Evolutionary conservation across 176 grass and related monocot species (phyloP).

Genomic region (Eleusine coracana): DNA sequence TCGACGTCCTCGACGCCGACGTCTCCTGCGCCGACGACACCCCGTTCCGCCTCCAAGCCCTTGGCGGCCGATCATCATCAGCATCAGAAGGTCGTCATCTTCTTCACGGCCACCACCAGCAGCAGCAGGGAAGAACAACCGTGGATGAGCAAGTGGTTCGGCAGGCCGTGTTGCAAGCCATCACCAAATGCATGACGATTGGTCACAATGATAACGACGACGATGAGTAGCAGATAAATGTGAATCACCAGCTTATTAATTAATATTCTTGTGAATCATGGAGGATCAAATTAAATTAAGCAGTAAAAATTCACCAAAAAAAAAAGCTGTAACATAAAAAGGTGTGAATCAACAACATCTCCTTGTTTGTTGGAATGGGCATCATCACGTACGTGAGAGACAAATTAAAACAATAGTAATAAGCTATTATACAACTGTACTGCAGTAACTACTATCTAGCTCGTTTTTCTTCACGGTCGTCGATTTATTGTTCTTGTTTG

Average conservation of each 20-base stretch:
- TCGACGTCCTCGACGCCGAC: constrained; percentile 63
- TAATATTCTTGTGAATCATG: too few species aligned
- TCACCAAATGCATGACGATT: constrained; percentile 50
- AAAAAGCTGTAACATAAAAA: background rate
- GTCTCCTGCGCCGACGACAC: constrained; percentile 45
- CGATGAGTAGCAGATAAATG: background rate
- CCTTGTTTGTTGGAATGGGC: background rate
- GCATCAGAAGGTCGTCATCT: background rate
- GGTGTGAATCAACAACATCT: background rate
- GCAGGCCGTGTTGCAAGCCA: constrained; percentile 58
- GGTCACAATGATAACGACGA: constrained; percentile 20
- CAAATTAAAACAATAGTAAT: background rate
- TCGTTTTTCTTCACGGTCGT: background rate
- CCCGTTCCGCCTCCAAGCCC: constrained; percentile 49
- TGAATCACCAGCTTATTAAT: background rate
- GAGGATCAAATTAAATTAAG: too few species aligned
- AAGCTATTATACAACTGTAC: background rate
- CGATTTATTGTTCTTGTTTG: background rate
- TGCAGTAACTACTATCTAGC: too few species aligned
- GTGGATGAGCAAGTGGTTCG: constrained; percentile 62
- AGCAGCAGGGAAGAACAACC: constrained; percentile 27
- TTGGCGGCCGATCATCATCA: constrained; percentile 29
- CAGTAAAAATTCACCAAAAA: background rate
- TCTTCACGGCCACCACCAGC: too few species aligned
- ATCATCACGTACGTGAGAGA: background rate